Percentiles rank a stretch among this genome's conserved stretches.
Evolutionary conservation across 495 filamentous ascomycete species (phyloP).

Genomic region (Aspergillus panamensis): DNA sequence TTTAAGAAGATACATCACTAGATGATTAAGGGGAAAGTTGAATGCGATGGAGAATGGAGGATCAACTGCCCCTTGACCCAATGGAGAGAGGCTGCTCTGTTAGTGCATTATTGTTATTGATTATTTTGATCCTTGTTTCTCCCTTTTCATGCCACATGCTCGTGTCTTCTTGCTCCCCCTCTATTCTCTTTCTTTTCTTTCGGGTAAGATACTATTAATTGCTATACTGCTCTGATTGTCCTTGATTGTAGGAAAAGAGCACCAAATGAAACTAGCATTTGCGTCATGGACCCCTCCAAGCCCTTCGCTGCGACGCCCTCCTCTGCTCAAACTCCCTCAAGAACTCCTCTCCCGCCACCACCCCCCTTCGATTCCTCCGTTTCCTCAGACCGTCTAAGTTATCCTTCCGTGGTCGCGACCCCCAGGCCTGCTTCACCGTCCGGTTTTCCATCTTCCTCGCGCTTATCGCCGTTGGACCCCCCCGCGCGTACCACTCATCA

Average conservation of each 20-base stretch:
- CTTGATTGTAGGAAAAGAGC: background rate
- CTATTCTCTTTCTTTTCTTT: background rate
- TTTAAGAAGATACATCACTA: background rate
- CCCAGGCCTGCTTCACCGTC: conserved; percentile 45
- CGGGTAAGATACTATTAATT: background rate
- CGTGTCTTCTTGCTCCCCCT: conserved; percentile 5
- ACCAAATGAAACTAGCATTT: conserved; percentile 20
- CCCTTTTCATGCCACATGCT: conserved; percentile 13
- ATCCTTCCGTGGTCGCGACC: conserved; percentile 46
- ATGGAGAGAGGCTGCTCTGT: background rate
- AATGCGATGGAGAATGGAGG: conserved; percentile 12
- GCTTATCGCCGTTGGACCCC: conserved; percentile 31
- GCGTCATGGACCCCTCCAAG: conserved; percentile 39
- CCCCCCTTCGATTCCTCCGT: conserved; percentile 17
- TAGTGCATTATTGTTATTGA: background rate
- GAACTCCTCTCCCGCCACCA: conserved; percentile 11
- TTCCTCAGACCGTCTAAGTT: conserved; percentile 40
- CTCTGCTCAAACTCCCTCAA: conserved; percentile 9
- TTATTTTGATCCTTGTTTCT: conserved; percentile 20
- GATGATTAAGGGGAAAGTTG: background rate
- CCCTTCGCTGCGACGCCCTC: conserved; percentile 26
- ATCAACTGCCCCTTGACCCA: conserved; percentile 19
- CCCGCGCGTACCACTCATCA: conserved; percentile 24
- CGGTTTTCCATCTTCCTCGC: conserved; percentile 25
- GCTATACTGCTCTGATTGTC: background rate